These are phyloP conservation scores for Penicillium corylophilum DNA, from an alignment of 2,329 filamentous ascomycete genomes.

Conservation along the genomic window DNA sequence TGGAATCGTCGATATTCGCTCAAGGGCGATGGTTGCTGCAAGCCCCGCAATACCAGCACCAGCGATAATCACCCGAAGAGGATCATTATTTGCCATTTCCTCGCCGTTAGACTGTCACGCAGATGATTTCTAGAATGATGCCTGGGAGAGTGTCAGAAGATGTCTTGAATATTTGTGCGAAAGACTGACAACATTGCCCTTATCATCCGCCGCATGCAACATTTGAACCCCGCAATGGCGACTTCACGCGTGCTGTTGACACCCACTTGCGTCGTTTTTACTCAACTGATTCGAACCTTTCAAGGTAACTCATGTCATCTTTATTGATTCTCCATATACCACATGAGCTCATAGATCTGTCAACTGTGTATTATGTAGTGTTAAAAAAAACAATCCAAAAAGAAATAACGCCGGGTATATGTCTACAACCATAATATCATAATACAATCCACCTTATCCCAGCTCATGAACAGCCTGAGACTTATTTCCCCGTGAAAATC, in stretches of 20 bases:
- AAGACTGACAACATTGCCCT: neutral
- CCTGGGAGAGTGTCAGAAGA: neutral
- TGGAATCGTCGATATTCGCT: constrained; percentile 8
- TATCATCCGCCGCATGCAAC: neutral
- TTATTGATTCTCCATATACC: too few species aligned
- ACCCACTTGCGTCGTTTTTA: constrained; percentile 10
- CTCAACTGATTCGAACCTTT: too few species aligned
- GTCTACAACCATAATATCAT: neutral
- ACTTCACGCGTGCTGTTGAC: constrained; percentile 10
- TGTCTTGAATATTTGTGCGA: neutral
- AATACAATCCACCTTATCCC: neutral
- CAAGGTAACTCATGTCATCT: too few species aligned
- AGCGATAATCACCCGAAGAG: constrained; percentile 45
- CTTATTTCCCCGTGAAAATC: neutral
- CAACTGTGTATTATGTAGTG: too few species aligned
- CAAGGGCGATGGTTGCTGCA: constrained; percentile 48
- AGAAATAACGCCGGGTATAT: constrained; percentile 1
- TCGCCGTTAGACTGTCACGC: neutral
- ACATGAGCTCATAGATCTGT: too few species aligned
- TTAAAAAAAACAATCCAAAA: too few species aligned
- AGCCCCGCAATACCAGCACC: constrained; percentile 55
- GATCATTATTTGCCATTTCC: neutral
- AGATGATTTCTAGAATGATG: too few species aligned
- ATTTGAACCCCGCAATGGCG: constrained; percentile 14
- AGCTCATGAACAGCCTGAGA: constrained; percentile 2